Percentiles rank a stretch among this genome's conserved stretches.
These are phyloP conservation scores for Rhytidhysteron rufulum DNA, from an alignment of 2,329 filamentous ascomycete species.

Conservation along the genomic window DNA sequence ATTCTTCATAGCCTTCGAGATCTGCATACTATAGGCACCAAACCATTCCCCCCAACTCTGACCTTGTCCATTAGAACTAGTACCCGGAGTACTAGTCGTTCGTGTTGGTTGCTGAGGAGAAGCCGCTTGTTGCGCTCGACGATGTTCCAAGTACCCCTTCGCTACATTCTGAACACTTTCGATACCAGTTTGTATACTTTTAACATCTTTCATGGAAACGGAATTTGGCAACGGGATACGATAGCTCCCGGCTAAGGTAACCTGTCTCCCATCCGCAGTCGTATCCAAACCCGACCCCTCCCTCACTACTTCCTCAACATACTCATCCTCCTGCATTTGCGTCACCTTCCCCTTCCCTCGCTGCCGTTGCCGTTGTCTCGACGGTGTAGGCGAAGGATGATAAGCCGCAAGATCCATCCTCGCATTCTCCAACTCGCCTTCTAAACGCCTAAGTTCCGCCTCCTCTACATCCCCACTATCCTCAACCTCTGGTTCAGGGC, in stretches of 20 bases:
- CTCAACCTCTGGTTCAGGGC: conserved; percentile 11
- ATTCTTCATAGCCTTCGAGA: conserved; percentile 31
- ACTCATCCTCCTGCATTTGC: conserved; percentile 7
- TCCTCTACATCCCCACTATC: conserved; percentile 16
- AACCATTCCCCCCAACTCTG: conserved; percentile 35
- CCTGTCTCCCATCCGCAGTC: conserved; percentile 12
- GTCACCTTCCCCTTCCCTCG: neutral
- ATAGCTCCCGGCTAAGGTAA: conserved; percentile 32
- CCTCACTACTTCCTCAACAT: conserved; percentile 28
- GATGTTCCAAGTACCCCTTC: conserved; percentile 26
- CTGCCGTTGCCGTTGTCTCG: conserved; percentile 7
- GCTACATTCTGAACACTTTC: conserved; percentile 32
- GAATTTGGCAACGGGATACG: conserved; percentile 32
- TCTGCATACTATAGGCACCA: conserved; percentile 35
- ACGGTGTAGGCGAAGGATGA: conserved; percentile 11
- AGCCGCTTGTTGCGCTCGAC: conserved; percentile 13
- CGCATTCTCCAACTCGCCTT: conserved; percentile 30
- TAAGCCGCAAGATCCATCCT: conserved; percentile 26
- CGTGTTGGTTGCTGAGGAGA: neutral
- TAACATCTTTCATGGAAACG: conserved; percentile 28
- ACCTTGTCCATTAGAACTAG: neutral
- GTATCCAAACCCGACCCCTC: conserved; percentile 3
- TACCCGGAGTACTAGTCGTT: neutral
- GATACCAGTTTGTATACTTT: conserved; percentile 31
- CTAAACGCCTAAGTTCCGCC: conserved; percentile 27